A percentile compares a stretch with the other conserved stretches of the same genome.
phyloP scores from a whole-genome alignment of 176 grass and related monocot species.

The Oryza meridionalis region DNA sequence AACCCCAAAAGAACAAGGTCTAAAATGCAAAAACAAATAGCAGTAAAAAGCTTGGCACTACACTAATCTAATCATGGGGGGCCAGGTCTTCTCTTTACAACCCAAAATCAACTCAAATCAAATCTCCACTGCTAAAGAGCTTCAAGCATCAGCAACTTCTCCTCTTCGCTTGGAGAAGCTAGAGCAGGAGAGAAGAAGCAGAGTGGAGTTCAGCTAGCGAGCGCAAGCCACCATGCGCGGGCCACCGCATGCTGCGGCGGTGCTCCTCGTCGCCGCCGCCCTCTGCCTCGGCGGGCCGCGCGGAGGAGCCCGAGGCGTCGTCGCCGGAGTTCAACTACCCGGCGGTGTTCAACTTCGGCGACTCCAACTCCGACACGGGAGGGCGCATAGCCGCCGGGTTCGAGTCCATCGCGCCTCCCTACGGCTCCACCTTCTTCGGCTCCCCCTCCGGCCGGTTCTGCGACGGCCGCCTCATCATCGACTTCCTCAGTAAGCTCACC shows the following conservation, averaged over 20 bases:
- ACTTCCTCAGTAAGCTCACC: constrained; percentile 74
- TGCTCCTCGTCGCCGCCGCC: not conserved
- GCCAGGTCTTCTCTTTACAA: not conserved
- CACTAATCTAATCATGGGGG: constrained; percentile 34
- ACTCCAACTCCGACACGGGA: constrained; percentile 97
- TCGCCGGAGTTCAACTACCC: constrained; percentile 69
- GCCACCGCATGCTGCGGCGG: not conserved
- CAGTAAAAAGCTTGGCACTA: not conserved
- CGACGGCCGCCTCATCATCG: constrained; percentile 91
- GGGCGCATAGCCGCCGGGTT: constrained; percentile 77
- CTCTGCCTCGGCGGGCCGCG: constrained; percentile 20
- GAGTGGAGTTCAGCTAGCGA: constrained; percentile 27
- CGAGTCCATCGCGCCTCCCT: constrained; percentile 77
- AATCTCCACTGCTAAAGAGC: constrained; percentile 40
- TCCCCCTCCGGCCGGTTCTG: constrained; percentile 76
- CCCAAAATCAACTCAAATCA: constrained; percentile 26
- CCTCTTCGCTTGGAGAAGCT: constrained; percentile 34
- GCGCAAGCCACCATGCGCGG: constrained; percentile 40
- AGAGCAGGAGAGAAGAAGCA: not conserved
- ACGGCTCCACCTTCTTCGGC: constrained; percentile 88
- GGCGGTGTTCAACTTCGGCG: constrained; percentile 96
- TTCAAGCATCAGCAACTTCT: constrained; percentile 38
- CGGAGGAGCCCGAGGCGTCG: constrained; percentile 24
- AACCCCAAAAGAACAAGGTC: not conserved
- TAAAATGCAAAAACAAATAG: not conserved